Evolutionary conservation across 108 stramenopile genomes (phyloP).

Genomic region (Nitzschia sp.): DNA sequence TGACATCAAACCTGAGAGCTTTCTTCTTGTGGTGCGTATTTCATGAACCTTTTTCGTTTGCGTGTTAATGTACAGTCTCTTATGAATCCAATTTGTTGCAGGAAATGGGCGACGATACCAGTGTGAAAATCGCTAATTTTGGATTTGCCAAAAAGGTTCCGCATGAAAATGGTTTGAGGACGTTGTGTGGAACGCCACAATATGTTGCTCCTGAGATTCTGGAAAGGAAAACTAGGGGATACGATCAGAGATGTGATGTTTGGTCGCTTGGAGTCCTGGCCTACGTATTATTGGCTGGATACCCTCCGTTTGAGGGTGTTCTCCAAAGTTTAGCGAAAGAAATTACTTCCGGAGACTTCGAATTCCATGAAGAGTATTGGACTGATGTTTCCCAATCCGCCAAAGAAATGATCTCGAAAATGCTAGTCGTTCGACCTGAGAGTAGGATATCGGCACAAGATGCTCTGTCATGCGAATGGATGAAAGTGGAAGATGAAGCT

Average conservation of each 20-base stretch:
- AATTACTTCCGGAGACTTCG: conserved; percentile 55
- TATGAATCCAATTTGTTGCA: neutral
- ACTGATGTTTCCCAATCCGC: conserved; percentile 65
- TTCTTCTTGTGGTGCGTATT: conserved; percentile 63
- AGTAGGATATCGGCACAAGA: conserved; percentile 42
- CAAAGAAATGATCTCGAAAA: conserved; percentile 73
- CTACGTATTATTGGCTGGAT: conserved; percentile 92
- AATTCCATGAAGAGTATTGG: conserved; percentile 81
- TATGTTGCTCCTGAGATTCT: conserved; percentile 73
- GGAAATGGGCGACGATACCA: conserved; percentile 30
- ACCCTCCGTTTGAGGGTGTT: conserved; percentile 87
- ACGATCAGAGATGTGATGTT: conserved; percentile 79
- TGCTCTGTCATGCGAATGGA: conserved; percentile 55
- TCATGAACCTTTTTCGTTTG: conserved; percentile 26
- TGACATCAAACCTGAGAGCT: conserved; percentile 91
- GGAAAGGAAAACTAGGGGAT: conserved; percentile 43
- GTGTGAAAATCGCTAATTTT: conserved; percentile 84
- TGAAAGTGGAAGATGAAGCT: conserved; percentile 50
- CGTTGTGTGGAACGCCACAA: conserved; percentile 74
- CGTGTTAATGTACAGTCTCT: too few species aligned
- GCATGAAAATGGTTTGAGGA: conserved; percentile 60
- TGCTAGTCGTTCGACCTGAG: conserved; percentile 60
- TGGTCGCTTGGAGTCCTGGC: conserved; percentile 95
- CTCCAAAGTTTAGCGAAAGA: conserved; percentile 50
- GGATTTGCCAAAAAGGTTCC: conserved; percentile 91